These are phyloP conservation scores for Conoideocrella luteorostrata DNA, from an alignment of 2,329 filamentous ascomycete genomes.

Conservation along the genomic window DNA sequence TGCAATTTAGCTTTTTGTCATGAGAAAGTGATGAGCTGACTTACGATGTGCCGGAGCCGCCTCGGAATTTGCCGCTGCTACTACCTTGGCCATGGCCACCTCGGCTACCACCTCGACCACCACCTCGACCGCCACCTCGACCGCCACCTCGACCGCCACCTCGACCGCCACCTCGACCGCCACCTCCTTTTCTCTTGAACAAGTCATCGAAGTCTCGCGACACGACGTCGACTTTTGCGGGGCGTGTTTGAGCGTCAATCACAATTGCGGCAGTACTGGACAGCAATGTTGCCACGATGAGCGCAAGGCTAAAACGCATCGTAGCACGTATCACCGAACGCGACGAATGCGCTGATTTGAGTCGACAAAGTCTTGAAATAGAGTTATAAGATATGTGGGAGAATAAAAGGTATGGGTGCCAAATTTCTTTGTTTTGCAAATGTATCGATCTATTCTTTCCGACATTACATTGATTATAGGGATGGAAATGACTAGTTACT, in stretches of 20 bases:
- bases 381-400: no score
- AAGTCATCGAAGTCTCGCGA: slow-evolving; percentile 35
- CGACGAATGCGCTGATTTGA: no score
- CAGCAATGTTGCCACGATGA: slow-evolving; percentile 6
- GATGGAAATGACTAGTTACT: no score
- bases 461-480: no score
- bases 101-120: slow-evolving; percentile 12
- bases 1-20: no score
- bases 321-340: not conserved
- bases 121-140: slow-evolving; percentile 15
- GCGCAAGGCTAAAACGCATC: slow-evolving; percentile 12
- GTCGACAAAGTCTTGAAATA: no score
- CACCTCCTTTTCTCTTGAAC: slow-evolving; percentile 52
- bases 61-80: slow-evolving; percentile 11
- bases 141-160: slow-evolving; percentile 28
- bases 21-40: no score
- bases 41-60: slow-evolving; percentile 10
- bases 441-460: no score
- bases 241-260: slow-evolving; percentile 15
- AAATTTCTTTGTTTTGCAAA: no score
- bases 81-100: no score
- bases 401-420: no score
- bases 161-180: slow-evolving; percentile 48
- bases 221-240: slow-evolving; percentile 17
- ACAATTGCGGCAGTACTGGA: slow-evolving; percentile 8